Base-by-base conservation (phyloP, 2,329 filamentous ascomycete species). In the Whalleya microplaca region DNA sequence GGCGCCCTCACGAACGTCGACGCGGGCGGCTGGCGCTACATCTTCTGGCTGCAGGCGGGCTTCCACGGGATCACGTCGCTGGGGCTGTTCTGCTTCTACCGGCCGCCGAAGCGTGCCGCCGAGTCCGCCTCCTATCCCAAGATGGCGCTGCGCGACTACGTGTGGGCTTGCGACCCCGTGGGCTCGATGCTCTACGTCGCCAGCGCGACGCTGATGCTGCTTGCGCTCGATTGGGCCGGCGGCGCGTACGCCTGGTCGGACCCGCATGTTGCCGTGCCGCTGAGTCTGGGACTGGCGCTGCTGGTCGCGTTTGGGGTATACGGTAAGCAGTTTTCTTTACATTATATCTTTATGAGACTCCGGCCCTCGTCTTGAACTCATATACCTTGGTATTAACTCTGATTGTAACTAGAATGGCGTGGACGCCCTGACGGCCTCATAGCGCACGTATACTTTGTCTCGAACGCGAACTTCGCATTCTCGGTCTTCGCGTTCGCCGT, bases 1-100 rank as follows among this genome's bases (percentile, higher is more conserved):
- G 82, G 82, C 2, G 80, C 76, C 7, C 77, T 83, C 2, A 83
- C 82, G 0, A 80, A 82, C 55, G 66, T 75, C 12, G 72, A 72
- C 49, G 59, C 73, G 0, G 71, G 67, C 1, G 82, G 82, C 19
- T 85, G 82, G 82, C 73, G 82, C 1, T 76, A 78, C 61, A 84
- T 85, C 61, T 85, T 83, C 65, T 85, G 82, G 82, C 82, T 84
- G 14, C 82, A 84, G 67, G 81, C 81, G 1, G 80, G 73, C 6
- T 78, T 84, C 56, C 81, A 84, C 58, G 73, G 75, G 8, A 68
- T 75, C 14, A 81, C 79, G 0, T 73, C 75, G 1, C 37, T 81
- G 0, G 80, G 81, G 2, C 67, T 84, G 29, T 65, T 83, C 32
- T 59, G 75, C 21, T 77, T 80, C 66, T 78, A 82, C 72, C 75